Evolutionary conservation across 2,329 filamentous ascomycete genomes (phyloP).

Genomic region (Cladosporium oxysporum): DNA sequence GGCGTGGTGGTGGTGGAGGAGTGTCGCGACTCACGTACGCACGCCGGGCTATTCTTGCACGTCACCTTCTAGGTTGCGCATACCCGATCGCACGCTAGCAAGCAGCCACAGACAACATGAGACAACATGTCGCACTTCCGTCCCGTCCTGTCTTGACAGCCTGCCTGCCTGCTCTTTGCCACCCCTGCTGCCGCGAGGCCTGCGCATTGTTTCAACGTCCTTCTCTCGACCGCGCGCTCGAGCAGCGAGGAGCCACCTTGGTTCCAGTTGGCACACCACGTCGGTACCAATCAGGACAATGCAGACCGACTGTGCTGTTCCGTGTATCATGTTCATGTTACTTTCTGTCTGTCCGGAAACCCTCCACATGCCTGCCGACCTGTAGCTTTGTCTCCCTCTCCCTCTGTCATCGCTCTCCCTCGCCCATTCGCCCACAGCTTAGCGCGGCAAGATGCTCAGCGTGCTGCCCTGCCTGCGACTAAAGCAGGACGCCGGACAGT

Average conservation of each 20-base stretch:
- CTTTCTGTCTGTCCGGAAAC: background rate
- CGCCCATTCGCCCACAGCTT: constrained; percentile 5
- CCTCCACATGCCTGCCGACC: background rate
- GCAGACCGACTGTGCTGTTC: background rate
- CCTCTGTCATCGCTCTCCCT: background rate
- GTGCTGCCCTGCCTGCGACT: constrained; percentile 7
- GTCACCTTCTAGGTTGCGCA: constrained; percentile 10
- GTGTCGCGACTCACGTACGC: constrained; percentile 3
- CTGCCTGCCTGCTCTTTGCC: constrained; percentile 3
- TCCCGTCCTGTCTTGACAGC: constrained; percentile 12
- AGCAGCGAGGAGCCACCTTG: constrained; percentile 13
- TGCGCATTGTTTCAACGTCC: constrained; percentile 13
- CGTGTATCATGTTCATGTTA: background rate
- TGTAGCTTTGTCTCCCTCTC: background rate
- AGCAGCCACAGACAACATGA: constrained; percentile 9
- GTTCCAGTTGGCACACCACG: constrained; percentile 4
- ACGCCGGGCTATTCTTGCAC: constrained; percentile 17
- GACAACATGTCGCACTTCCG: constrained; percentile 15
- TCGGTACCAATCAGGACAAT: constrained; percentile 19
- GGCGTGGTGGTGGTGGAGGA: background rate
- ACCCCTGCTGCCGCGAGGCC: constrained; percentile 15
- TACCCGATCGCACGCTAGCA: constrained; percentile 18
- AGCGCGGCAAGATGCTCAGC: constrained; percentile 12
- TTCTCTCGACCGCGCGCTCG: constrained; percentile 4
- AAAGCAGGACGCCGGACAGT: constrained; percentile 2